Conservation (phyloP, 2,329 filamentous ascomycete genomes). For the Cucurbitaria berberidis region DNA sequence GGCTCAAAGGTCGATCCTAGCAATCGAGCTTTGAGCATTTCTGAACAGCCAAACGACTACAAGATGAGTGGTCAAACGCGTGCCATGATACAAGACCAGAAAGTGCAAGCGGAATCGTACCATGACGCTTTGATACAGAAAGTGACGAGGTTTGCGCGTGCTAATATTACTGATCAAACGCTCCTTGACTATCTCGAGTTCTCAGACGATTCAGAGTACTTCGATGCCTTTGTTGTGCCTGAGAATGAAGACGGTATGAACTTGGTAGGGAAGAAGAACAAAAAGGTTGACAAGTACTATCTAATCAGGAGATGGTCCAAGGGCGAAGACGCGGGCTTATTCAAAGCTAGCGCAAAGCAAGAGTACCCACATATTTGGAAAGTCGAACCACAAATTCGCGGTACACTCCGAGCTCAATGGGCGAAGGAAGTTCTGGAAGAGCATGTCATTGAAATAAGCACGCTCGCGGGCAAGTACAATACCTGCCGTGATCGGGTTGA, state of each 20-base stretch:
- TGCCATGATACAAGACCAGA: conserved; percentile 52
- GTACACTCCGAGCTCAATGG: conserved; percentile 39
- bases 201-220: conserved; percentile 59
- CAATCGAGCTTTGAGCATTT: conserved; percentile 59
- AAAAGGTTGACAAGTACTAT: conserved; percentile 54
- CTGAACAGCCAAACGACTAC: conserved; percentile 47
- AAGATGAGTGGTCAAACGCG: conserved; percentile 46
- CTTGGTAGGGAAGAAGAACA: conserved; percentile 56
- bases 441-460: conserved; percentile 51
- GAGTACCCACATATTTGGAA: conserved; percentile 58
- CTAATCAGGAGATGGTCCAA: conserved; percentile 61
- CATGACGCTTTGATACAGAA: conserved; percentile 23
- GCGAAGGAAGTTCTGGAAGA: conserved; percentile 55
- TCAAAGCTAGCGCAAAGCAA: conserved; percentile 37
- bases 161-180: conserved; percentile 13
- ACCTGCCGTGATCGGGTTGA: conserved; percentile 49
- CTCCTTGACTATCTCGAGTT: conserved; percentile 62
- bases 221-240: conserved; percentile 63
- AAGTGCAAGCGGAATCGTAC: conserved; percentile 45
- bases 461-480: conserved; percentile 53
- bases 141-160: conserved; percentile 13
- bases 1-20: conserved; percentile 63
- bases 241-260: conserved; percentile 54
- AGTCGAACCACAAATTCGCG: conserved; percentile 51
- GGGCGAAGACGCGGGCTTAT: conserved; percentile 56